These are phyloP conservation scores for Piper longum DNA, from an alignment of 164 flowering plant genomes.

Conservation along the genomic window DNA sequence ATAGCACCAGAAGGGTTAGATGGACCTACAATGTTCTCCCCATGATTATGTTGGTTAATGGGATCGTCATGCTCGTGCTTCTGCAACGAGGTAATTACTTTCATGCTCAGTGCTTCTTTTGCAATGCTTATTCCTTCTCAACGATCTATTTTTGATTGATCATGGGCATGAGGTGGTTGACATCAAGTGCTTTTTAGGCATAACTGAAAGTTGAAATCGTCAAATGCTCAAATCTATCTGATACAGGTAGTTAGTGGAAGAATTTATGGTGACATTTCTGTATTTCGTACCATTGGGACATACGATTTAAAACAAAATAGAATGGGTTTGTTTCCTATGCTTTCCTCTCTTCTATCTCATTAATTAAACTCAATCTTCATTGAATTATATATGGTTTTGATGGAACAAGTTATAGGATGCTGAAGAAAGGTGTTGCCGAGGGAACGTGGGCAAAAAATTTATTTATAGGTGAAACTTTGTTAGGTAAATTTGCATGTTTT, in stretches of 20 bases:
- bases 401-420: conserved; percentile 41
- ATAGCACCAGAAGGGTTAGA: too few relatives aligned
- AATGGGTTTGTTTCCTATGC: conserved; percentile 52
- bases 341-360: conserved; percentile 11
- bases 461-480: conserved; percentile 47
- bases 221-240: conserved; percentile 1
- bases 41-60: too few relatives aligned
- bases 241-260: conserved; percentile 74
- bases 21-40: too few relatives aligned
- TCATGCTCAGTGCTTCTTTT: too few relatives aligned
- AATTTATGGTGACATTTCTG: conserved; percentile 88
- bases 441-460: conserved; percentile 84
- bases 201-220: neutral
- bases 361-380: neutral
- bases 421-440: conserved; percentile 68
- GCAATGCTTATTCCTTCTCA: too few relatives aligned
- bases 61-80: too few relatives aligned
- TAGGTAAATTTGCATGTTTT: neutral
- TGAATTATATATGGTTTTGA: neutral
- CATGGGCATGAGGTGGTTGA: neutral
- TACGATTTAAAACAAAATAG: conserved; percentile 85
- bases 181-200: neutral
- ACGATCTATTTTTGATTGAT: too few relatives aligned
- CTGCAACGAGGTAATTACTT: too few relatives aligned
- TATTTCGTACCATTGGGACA: conserved; percentile 95